Evolutionary conservation across 805 yeast species (phyloP).

Genomic region (Grigorovia transvaalensis): DNA sequence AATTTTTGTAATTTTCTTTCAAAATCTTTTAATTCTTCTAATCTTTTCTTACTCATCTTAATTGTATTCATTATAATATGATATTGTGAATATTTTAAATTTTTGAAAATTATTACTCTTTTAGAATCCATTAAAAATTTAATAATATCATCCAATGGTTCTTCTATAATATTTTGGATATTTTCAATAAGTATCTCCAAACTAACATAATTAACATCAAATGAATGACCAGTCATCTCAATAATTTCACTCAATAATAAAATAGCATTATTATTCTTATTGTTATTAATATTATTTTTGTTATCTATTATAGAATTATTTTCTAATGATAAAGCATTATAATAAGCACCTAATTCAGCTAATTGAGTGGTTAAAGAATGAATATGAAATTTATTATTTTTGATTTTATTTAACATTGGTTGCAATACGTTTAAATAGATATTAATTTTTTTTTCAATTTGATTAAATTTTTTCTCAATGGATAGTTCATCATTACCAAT

Average conservation of each 20-base stretch:
- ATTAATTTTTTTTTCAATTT: slow-evolving; percentile 31
- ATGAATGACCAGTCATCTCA: slow-evolving; percentile 79
- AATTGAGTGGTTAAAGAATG: slow-evolving; percentile 53
- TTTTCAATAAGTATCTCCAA: slow-evolving; percentile 36
- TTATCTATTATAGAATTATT: slow-evolving; percentile 27
- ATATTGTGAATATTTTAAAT: slow-evolving; percentile 44
- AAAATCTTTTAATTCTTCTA: slow-evolving; percentile 26
- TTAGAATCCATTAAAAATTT: slow-evolving; percentile 28
- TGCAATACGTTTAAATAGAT: slow-evolving; percentile 22
- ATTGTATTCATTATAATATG: slow-evolving; percentile 33
- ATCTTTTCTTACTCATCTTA: slow-evolving; percentile 25
- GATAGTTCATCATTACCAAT: neutral
- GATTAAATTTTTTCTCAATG: slow-evolving; percentile 7
- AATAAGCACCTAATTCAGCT: slow-evolving; percentile 68
- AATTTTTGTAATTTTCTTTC: slow-evolving; percentile 25
- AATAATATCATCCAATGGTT: slow-evolving; percentile 30
- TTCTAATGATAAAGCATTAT: slow-evolving; percentile 50
- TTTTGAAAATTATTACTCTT: slow-evolving; percentile 48
- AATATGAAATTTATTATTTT: slow-evolving; percentile 27
- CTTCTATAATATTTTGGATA: slow-evolving; percentile 29
- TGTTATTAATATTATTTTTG: neutral
- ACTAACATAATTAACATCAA: slow-evolving; percentile 59
- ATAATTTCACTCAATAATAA: slow-evolving; percentile 35
- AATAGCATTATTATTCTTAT: neutral
- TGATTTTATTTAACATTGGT: slow-evolving; percentile 21